Evolutionary conservation across 2,329 filamentous ascomycete genomes (phyloP), one percentile per base, ranked within the genome.

Genomic region (Teratosphaeriaceae sp.): DNA sequence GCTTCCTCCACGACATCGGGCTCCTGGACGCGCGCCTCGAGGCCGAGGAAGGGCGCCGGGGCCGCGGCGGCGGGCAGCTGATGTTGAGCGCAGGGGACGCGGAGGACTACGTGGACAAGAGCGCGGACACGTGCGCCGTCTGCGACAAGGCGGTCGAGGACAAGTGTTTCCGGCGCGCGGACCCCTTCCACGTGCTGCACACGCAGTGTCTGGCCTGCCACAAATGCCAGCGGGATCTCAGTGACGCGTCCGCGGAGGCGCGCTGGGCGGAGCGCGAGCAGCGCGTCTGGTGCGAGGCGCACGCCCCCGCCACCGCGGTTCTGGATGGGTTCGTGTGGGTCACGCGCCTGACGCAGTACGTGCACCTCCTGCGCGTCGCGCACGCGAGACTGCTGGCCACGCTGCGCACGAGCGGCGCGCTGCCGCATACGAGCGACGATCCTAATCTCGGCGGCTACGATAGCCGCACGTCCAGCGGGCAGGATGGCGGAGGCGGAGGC

Each of bases 61-160:
- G n/a, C n/a, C n/a, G n/a, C n/a, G n/a, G n/a, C n/a, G n/a, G n/a
- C n/a, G n/a, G n/a, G n/a, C n/a, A n/a, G n/a, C n/a, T n/a, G n/a
- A n/a, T n/a, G n/a, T n/a, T n/a, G n/a, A n/a, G n/a, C n/a, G n/a
- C n/a, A n/a, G n/a, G n/a, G n/a, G n/a, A n/a, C n/a, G 60, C 66
- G 19, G 64, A 66, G 18, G 48, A 62, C 2, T 68, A 69, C 36
- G 66, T 73, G 18, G 66, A 67, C 31, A 64, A 66, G 49, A 68
- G 61, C 48, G 69, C 71, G 8, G 92, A 98, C 63, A 85, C 92
- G 50, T 98, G 92, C 61, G 73, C 77, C 3, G 67, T 78, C 19
- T 98, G 92, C 65, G 78, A 81, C 48, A 84, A 88, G 52, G 86
- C 92, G 8, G 90, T 98, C 43, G 92, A 98, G 61, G 90, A 97